A percentile compares a stretch with the other conserved stretches of the same genome.
These are phyloP conservation scores for Fusarium pseudoanthophilum DNA, from an alignment of 2,329 filamentous ascomycete genomes.

Conservation along the genomic window DNA sequence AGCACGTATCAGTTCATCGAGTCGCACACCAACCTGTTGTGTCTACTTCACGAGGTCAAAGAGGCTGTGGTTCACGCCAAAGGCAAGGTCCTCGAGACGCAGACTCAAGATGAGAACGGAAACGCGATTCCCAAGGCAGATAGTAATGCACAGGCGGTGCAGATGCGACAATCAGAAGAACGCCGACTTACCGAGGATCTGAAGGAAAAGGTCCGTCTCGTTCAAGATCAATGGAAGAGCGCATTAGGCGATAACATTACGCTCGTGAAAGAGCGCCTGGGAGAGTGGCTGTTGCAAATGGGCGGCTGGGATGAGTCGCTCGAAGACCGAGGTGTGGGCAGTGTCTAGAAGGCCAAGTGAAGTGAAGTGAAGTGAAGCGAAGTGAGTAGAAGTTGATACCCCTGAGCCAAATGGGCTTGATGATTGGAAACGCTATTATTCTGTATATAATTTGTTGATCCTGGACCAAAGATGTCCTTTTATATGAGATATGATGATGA, in stretches of 20 bases:
- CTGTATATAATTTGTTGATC: conserved; percentile 35
- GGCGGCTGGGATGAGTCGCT: conserved; percentile 90
- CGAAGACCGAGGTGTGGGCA: conserved; percentile 66
- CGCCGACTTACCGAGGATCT: conserved; percentile 81
- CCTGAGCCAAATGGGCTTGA: conserved; percentile 32
- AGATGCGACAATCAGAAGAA: conserved; percentile 74
- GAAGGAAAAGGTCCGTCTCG: conserved; percentile 90
- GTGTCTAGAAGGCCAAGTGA: conserved; percentile 48
- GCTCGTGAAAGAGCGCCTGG: conserved; percentile 78
- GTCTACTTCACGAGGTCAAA: conserved; percentile 89
- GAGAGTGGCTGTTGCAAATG: conserved; percentile 75
- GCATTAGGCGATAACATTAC: conserved; percentile 83
- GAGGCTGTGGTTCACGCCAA: conserved; percentile 78
- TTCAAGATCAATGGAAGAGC: conserved; percentile 91
- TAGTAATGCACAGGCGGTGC: conserved; percentile 57
- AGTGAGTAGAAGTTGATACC: conserved; percentile 46
- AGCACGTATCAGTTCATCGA: conserved; percentile 98
- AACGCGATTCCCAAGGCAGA: conserved; percentile 48
- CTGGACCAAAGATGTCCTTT: conserved; percentile 13
- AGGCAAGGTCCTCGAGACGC: conserved; percentile 73
- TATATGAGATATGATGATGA: conserved; percentile 36
- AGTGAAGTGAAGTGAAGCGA: not conserved
- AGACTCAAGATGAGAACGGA: conserved; percentile 59
- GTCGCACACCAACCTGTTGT: conserved; percentile 89
- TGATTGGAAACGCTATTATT: conserved; percentile 35